Evolutionary conservation across 441 rosid species (phyloP).

Genomic region (Breynia disticha): DNA sequence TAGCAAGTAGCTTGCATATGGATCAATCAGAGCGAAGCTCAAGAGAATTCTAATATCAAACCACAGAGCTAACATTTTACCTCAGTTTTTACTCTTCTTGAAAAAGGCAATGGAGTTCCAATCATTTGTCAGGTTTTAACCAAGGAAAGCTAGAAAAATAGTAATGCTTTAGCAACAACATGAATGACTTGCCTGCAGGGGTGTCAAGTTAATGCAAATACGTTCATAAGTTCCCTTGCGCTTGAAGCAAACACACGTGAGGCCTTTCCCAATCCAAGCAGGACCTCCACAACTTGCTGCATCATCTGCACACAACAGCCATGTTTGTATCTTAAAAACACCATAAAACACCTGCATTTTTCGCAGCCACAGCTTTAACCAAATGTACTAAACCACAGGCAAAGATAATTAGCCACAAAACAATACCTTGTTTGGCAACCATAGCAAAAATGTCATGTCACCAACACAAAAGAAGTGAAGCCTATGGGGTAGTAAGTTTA

Average conservation of each 20-base stretch:
- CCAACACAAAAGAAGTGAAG: too few species aligned
- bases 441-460: constrained; percentile 7
- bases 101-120: too few species aligned
- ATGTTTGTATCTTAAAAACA: neutral
- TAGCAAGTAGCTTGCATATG: too few species aligned
- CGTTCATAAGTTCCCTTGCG: constrained; percentile 64
- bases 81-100: too few species aligned
- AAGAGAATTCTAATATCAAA: too few species aligned
- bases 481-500: neutral
- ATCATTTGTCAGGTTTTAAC: too few species aligned
- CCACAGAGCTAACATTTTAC: too few species aligned
- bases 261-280: constrained; percentile 73
- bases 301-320: constrained; percentile 32
- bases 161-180: too few species aligned
- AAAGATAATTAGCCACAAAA: neutral
- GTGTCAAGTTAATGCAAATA: constrained; percentile 64
- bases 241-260: constrained; percentile 87
- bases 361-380: neutral
- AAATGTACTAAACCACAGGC: neutral
- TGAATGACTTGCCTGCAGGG: constrained; percentile 56
- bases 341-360: neutral
- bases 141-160: too few species aligned
- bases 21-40: too few species aligned
- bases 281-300: constrained; percentile 49
- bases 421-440: constrained; percentile 14